Evolutionary conservation across 495 filamentous ascomycete genomes (phyloP).

Genomic region (Podospora pseudoanserina): DNA sequence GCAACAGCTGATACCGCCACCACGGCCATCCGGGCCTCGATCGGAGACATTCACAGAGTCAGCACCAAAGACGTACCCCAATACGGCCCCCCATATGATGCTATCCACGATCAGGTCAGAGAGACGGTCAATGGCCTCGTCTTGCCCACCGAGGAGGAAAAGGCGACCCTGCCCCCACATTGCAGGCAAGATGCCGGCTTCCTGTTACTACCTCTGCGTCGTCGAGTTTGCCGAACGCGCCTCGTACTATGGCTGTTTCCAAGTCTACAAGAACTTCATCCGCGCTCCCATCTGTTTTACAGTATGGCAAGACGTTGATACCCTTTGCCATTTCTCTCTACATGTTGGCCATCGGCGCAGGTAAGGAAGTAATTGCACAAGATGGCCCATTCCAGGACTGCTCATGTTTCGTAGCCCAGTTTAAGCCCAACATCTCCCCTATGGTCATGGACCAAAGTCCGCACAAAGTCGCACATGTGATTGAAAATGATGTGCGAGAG

Average conservation of each 20-base stretch:
- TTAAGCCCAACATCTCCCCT: constrained; percentile 67
- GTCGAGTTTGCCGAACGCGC: constrained; percentile 61
- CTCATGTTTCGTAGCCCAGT: constrained; percentile 37
- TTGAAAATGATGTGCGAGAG: constrained; percentile 46
- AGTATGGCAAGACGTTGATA: constrained; percentile 52
- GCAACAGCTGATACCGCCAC: too few species aligned
- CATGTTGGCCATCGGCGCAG: constrained; percentile 59
- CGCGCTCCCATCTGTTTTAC: constrained; percentile 48
- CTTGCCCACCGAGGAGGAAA: constrained; percentile 54
- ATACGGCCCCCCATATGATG: too few species aligned
- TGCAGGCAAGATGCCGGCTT: constrained; percentile 47
- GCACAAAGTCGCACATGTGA: constrained; percentile 44
- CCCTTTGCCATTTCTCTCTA: constrained; percentile 59
- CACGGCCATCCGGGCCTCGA: too few species aligned
- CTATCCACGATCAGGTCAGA: not conserved
- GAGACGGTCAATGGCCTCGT: constrained; percentile 4
- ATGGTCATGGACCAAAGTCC: constrained; percentile 57
- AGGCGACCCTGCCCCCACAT: constrained; percentile 52
- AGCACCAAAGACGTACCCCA: too few species aligned
- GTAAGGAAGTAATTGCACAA: constrained; percentile 39
- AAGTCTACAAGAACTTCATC: constrained; percentile 57
- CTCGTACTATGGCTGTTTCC: constrained; percentile 56
- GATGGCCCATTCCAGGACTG: too few species aligned
- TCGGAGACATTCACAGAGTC: too few species aligned
- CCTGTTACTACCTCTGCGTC: constrained; percentile 54